Conservation (phyloP, 257 asterid species). For the Lantana camara region DNA sequence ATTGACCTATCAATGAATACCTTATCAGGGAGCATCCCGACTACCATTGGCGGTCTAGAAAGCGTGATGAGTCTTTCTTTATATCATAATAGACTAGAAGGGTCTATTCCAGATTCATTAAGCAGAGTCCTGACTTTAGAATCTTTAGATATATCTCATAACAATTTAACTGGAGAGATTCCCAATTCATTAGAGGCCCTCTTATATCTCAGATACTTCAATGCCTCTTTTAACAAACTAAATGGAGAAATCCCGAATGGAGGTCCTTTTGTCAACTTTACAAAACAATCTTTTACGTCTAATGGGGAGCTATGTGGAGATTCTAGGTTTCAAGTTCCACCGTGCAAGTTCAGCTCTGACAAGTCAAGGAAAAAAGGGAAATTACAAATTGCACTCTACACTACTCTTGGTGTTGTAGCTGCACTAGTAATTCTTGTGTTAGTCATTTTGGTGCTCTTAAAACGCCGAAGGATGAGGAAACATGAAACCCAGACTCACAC, state of each 20-base stretch:
- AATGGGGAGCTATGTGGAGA: slow-evolving; percentile 25
- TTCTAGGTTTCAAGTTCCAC: slow-evolving; percentile 17
- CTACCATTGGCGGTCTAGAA: slow-evolving; percentile 9
- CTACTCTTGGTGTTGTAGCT: not conserved
- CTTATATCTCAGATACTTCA: slow-evolving; percentile 16
- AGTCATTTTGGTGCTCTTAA: not conserved
- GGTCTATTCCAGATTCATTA: slow-evolving; percentile 17
- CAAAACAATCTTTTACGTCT: slow-evolving; percentile 3
- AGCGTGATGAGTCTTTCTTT: not conserved
- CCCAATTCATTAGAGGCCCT: slow-evolving; percentile 22
- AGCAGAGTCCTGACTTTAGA: slow-evolving; percentile 19
- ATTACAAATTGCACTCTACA: not conserved
- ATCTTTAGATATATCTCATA: slow-evolving; percentile 22
- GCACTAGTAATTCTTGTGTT: not conserved
- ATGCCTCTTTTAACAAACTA: slow-evolving; percentile 16
- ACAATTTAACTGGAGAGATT: slow-evolving; percentile 25
- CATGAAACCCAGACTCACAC: not conserved
- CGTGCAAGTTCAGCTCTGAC: not conserved
- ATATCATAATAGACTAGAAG: slow-evolving; percentile 15
- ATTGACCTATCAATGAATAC: slow-evolving; percentile 20
- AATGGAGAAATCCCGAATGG: slow-evolving; percentile 23
- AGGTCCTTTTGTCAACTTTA: slow-evolving; percentile 23
- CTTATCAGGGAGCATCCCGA: slow-evolving; percentile 14
- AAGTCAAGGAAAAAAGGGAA: not conserved
- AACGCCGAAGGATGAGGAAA: not conserved